Evolutionary conservation across 78 protist genomes (phyloP), one percentile per base, ranked within the genome.

Genomic region (Monocercomonoides exilis): DNA sequence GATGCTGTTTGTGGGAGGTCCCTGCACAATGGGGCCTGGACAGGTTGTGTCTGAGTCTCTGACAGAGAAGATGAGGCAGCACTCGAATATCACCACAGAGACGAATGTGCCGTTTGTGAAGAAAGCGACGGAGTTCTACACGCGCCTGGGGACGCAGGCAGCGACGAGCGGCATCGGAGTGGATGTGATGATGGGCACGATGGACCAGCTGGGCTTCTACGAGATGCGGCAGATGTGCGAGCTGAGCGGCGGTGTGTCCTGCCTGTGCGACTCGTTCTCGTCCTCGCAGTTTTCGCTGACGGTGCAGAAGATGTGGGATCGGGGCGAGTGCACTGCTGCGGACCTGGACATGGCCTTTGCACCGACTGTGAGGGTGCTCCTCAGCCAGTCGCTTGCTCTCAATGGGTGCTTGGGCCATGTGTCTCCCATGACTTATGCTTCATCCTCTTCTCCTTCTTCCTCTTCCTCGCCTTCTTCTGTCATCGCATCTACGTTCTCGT

Each of bases 1-100:
- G 81, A 88, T 96, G 95, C 38, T 90, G 33, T 96, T 98, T 77
- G 41, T 92, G 5, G 97, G 96, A 2, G 98, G 99, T 1, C 95
- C 99, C 0, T 89, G 94, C 87, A 96, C 99, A 0, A 45, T 64
- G 33, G 99, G 99, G 38, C 96, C 96, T 1, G 99, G 98, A 41
- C 0, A 77, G 43, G 92, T 92, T 1, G 95, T 92, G 2, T 6
- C 42, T 21, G 5, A 5, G 42, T 4, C 4, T 41, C 4, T 32
- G 82, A 21, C 4, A 6, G 82, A 79, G 82, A 33, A 32, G 6
- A 79, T 79, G 43, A 33, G 82, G 5, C 70, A 54, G 21, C 70
- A 54, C 70, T 29, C 38, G 21, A 54, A 54, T 21, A 54, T 54
- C 70, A 11, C 11, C 11, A 21, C 11, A 29, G 70, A 21, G 70